Evolutionary conservation across 2,329 filamentous ascomycete species (phyloP), one percentile per base, ranked within the genome.

Genomic region (Fusarium dlaminii): DNA sequence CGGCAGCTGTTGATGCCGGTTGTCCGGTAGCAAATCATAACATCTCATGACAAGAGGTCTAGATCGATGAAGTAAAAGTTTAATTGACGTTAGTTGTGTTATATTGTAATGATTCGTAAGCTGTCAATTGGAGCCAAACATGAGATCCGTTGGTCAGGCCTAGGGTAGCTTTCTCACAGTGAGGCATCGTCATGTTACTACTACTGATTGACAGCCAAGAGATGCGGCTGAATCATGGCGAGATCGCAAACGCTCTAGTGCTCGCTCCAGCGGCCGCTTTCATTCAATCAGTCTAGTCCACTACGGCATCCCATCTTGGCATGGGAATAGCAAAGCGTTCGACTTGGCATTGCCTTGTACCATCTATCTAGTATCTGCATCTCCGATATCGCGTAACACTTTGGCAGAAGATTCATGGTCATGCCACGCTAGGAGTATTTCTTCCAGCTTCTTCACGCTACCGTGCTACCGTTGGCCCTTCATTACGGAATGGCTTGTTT

Each of bases 141-240:
- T 39, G 51, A 29, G 34, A 40, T 55, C 2, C 3, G 9, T 14
- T 27, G n/a, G 9, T 4, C 0, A 27, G n/a, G 32, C n/a, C 1
- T 36, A 62, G 49, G 49, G 49, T 62, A 62, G 43, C 6, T 14
- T 15, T 37, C 20, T 30, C 20, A 30, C 20, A n/a, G 30, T 20
- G 11, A 59, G 14, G 11, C 32, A n/a, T 51, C 36, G 29, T 52
- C 34, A 22, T 52, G 15, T 13, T 11, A 30, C 6, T n/a, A 30
- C 6, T n/a, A 30, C 4, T 37, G 14, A 54, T 52, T 66, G 46
- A 27, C 46, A 66, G 67, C 66, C 67, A 70, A 70, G 67, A 70
- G 46, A 70, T 70, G 67, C 66, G 67, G 67, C 67, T 70, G 52
- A 70, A 49, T 36, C 66, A 70, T 70, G 51, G 11, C 67, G 46